Conservation (phyloP, 148 eudicot species). For the Rhododendron griersonianum region DNA sequence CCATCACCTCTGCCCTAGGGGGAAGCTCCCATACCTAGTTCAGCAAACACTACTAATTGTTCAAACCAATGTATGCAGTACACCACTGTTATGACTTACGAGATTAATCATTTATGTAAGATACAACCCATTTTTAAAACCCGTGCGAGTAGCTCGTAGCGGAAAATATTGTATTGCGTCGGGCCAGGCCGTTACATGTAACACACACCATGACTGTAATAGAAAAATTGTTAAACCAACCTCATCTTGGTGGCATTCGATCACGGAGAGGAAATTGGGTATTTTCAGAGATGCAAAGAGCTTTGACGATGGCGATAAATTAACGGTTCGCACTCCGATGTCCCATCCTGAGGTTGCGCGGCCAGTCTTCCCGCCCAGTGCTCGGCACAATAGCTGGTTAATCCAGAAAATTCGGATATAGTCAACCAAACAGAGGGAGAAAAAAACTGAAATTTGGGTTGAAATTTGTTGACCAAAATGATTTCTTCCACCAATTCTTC, state of each 20-base stretch:
- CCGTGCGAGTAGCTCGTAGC: not conserved
- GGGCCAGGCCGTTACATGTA: not conserved
- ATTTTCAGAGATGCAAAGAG: slow-evolving; percentile 33
- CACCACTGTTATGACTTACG: not conserved
- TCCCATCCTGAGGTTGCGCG: slow-evolving; percentile 78
- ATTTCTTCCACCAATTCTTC: not conserved
- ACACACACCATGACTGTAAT: not conserved
- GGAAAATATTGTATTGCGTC: not conserved
- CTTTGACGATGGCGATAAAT: slow-evolving; percentile 43
- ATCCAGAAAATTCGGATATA: not conserved
- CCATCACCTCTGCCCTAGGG: slow-evolving; percentile 69
- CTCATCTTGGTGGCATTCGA: slow-evolving; percentile 90
- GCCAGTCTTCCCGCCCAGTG: slow-evolving; percentile 63
- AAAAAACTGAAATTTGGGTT: not conserved
- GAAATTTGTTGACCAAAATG: not conserved
- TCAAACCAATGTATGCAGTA: not conserved
- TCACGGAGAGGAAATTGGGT: slow-evolving; percentile 46
- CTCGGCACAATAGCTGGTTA: slow-evolving; percentile 58
- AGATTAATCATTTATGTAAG: not conserved
- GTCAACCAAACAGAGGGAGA: not conserved
- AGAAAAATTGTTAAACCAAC: slow-evolving; percentile 17
- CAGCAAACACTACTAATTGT: not conserved
- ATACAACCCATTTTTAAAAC: not conserved
- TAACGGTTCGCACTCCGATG: slow-evolving; percentile 55
- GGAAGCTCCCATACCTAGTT: slow-evolving; percentile 70